Evolutionary conservation across 306 rosid genomes (phyloP), one percentile per base, ranked within the genome.

Genomic region (Cicer yamashitae): DNA sequence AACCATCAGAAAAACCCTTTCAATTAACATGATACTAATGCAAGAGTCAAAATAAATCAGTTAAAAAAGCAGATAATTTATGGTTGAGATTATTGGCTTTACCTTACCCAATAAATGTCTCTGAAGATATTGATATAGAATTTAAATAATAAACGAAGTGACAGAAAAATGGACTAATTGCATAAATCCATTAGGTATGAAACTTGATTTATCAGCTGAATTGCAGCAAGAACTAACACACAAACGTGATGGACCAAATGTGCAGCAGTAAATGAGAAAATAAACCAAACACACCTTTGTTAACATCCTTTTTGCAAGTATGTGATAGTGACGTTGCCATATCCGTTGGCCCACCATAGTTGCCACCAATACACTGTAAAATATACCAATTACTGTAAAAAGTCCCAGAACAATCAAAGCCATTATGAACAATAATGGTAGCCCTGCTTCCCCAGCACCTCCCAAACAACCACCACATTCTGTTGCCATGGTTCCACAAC

Each of bases 291-390:
- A 74, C 75, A 94, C 99, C 89, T 94, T 94, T 51, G 99, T 94
- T 54, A 94, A 74, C 97, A 94, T 94, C 88, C 99, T 89, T 84
- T 94, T 94, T 5, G 99, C 99, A 70, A 94, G 96, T 76, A 92
- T 94, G 82, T 94, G 99, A 85, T 92, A 92, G 85, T 94, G 99
- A 18, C 97, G 96, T 81, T 94, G 99, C 97, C 99, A 94, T 52
- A 94, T 94, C 79, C 99, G 85, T 67, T 94, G 99, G 58, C 97
- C 99, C 45, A 94, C 99, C 99, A 94, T 94, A 71, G 99, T 94
- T 77, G 97, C 99, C 82, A 92, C 99, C 88, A 94, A 90, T 52
- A 92, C 99, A 41, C 97, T 94, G 78, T 94, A 94, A 89, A 94
- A 94, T 84, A 94, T 92, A 61, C 99, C 99, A 79, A 91, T 89